Evolutionary conservation across 2,329 filamentous ascomycete species (phyloP), one percentile per base, ranked within the genome.

Genomic region (Grosmannia serpens): DNA sequence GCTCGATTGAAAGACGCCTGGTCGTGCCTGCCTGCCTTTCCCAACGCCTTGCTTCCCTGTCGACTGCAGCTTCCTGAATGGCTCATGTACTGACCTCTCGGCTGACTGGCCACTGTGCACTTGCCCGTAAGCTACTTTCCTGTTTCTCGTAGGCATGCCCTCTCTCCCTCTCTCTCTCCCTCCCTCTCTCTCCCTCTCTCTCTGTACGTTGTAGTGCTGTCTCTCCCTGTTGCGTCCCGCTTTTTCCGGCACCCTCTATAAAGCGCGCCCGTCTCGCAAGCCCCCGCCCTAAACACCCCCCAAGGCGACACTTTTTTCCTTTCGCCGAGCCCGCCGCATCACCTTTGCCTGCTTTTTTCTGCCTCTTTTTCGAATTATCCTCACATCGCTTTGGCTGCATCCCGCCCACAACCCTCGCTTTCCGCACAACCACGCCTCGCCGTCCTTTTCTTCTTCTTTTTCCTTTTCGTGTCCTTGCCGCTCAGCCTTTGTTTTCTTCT

Each of bases 251-350:
- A 6, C 33, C n/a, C 51, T 22, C 51, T 53, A 53, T 53, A 53
- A 53, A 53, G 17, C 51, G 17, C 22, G 13, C 2, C 27, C 27
- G 29, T 53, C 29, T 53, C 8, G 22, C 33, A 53, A 53, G 33
- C 29, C 51, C 51, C 51, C 31, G 31, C 51, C 51, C 33, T 26
- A 31, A 50, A 50, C 4, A 29, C 10, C 26, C 20, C n/a, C 47
- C 29, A 56, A 53, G 49, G 49, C 41, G 29, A 55, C 58, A 56
- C 55, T 51, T 58, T 60, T 60, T 60, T 58, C 53, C 35, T 55
- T 53, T 53, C 55, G 38, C 44, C 50, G 50, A 35, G 17, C 47
- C 47, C 24, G 47, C 47, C 47, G 47, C 11, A 50, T 27, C 24
- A 26, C 47, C 47, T 50, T 13, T 22, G 20, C 17, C n/a, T 29